These are phyloP conservation scores for Fomitiporia mediterranea DNA, from an alignment of 1,284 basidiomycete genomes.

Conservation along the genomic window DNA sequence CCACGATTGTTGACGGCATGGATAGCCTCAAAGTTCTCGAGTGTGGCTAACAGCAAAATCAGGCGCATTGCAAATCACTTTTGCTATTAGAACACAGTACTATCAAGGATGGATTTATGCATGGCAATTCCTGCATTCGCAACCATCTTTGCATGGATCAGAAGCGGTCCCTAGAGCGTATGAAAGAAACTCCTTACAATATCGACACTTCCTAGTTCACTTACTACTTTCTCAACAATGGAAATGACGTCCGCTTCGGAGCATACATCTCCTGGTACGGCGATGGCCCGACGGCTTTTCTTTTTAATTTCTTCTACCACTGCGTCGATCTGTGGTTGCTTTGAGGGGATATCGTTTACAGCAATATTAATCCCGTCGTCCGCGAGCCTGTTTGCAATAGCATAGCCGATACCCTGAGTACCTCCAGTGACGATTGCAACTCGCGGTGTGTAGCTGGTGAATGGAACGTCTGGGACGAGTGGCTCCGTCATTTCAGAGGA, in stretches of 20 bases:
- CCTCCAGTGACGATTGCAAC: conserved; percentile 40
- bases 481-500: no score
- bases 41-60: background rate
- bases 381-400: conserved; percentile 36
- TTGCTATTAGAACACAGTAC: background rate
- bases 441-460: conserved; percentile 5
- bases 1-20: conserved; percentile 20
- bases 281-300: conserved; percentile 13
- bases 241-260: conserved; percentile 20
- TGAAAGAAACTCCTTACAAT: conserved; percentile 20
- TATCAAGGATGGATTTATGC: background rate
- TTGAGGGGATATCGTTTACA: conserved; percentile 21
- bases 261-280: conserved; percentile 21
- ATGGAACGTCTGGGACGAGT: no score
- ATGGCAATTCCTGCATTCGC: conserved; percentile 21
- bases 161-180: background rate
- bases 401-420: conserved; percentile 38
- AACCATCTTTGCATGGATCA: no score
- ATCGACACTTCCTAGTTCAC: conserved; percentile 22
- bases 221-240: conserved; percentile 22
- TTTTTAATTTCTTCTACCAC: conserved; percentile 8
- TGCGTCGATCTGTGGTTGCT: conserved; percentile 14
- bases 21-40: conserved; percentile 17
- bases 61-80: background rate
- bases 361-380: conserved; percentile 22